A percentile compares a stretch with the other conserved stretches of the same genome.
Evolutionary conservation across 169 alveolate species (phyloP).

Genomic region (Plasmodium yoelii): DNA sequence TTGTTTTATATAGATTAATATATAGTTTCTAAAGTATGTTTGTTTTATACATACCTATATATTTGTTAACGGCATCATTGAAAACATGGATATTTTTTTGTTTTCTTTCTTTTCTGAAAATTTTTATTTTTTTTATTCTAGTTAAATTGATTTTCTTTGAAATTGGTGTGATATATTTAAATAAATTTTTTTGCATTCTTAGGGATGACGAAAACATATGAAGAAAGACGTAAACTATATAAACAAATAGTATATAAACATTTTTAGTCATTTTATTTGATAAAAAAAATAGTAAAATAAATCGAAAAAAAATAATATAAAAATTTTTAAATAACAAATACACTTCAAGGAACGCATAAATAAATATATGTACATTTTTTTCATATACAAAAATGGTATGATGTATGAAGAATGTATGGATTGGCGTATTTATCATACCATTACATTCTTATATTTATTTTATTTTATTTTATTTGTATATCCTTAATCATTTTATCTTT

Average conservation of each 20-base stretch:
- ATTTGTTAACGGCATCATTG: slow-evolving; percentile 72
- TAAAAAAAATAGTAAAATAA: neutral
- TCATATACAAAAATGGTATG: too few species aligned
- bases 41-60: slow-evolving; percentile 38
- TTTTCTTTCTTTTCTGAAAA: slow-evolving; percentile 49
- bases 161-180: slow-evolving; percentile 73
- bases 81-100: slow-evolving; percentile 38
- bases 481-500: too few species aligned
- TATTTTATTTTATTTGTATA: too few species aligned
- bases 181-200: slow-evolving; percentile 76
- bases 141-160: slow-evolving; percentile 56
- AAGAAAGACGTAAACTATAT: slow-evolving; percentile 27
- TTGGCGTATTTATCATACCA: too few species aligned
- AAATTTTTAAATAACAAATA: neutral
- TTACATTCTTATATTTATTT: too few species aligned
- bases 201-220: slow-evolving; percentile 62
- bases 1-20: too few species aligned
- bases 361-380: too few species aligned
- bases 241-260: slow-evolving; percentile 50
- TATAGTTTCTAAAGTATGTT: too few species aligned
- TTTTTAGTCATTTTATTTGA: slow-evolving; percentile 67
- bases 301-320: neutral
- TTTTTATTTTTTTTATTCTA: slow-evolving; percentile 27
- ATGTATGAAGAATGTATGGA: too few species aligned
- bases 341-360: neutral